Evolutionary conservation across 2,329 filamentous ascomycete species (phyloP), one percentile per base, ranked within the genome.

Genomic region (Canariomyces notabilis): DNA sequence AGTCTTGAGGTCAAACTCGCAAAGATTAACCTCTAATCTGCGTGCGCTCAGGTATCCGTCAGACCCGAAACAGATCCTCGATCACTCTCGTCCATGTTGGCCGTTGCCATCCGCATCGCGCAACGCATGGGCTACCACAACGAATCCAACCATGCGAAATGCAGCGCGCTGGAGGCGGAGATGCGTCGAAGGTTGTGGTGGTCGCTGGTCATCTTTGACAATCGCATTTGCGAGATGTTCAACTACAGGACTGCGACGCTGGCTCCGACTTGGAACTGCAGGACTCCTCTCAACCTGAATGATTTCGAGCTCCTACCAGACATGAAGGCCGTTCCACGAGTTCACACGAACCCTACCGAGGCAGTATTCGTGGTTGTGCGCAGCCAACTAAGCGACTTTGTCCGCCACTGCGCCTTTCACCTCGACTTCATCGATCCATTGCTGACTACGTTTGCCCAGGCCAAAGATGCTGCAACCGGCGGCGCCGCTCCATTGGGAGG

Each of bases 111-210:
- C 12, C 78, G 78, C 18, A 76, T 77, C n/a, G 79, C 76, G 2
- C 67, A 76, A 46, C 69, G 75, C 6, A 73, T 83, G 62, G 75
- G 77, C 1, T 64, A 82, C 5, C 70, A 81, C 40, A 67, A 56
- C 42, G 79, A 83, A 56, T 55, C 67, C 0, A 51, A 49, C 0
- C 51, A 59, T 12, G 37, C 58, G 1, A 57, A 50, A 18, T 58
- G 44, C 16, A 51, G 49, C 4, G 42, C 55, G 6, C 71, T 76
- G 11, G 79, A 83, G 54, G 73, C 71, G 2, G 80, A 84, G 61
- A 71, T 82, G 67, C 73, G 79, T 11, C 73, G 80, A 22, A 65
- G 80, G 26, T 67, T 83, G 0, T 83, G 79, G 79, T 83, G 79
- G 80, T 68, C 76, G 0, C 61, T 85, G 0, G 61, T 76, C 0